phyloP scores from a whole-genome alignment of 371 early-diverging fungal genomes.

The Blakeslea trispora region DNA sequence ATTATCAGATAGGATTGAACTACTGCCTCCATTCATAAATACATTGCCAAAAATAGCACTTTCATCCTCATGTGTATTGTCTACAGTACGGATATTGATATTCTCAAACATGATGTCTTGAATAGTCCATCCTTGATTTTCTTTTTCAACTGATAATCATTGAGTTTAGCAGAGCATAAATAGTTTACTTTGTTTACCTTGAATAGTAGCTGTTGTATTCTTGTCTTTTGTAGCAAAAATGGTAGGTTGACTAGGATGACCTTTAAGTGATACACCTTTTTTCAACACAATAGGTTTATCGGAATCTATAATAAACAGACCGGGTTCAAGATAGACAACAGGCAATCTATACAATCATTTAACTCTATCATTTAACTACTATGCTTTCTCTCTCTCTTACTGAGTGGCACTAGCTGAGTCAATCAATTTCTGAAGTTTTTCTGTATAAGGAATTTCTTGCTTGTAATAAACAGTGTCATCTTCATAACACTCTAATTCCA shows the following conservation, averaged over 20 bases:
- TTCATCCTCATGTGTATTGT: conserved; percentile 32
- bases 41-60: conserved; percentile 37
- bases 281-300: conserved; percentile 18
- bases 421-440: conserved; percentile 32
- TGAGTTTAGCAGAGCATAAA: too few species aligned
- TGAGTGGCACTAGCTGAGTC: conserved; percentile 29
- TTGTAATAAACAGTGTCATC: conserved; percentile 6
- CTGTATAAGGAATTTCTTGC: conserved; percentile 10
- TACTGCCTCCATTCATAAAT: conserved; percentile 42
- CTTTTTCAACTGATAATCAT: conserved; percentile 12
- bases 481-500: conserved; percentile 14
- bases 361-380: not conserved
- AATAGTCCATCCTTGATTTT: conserved; percentile 35
- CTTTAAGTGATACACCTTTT: conserved; percentile 26
- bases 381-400: too few species aligned
- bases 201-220: conserved; percentile 15
- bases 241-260: conserved; percentile 13
- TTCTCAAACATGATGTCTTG: conserved; percentile 46
- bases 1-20: conserved; percentile 29
- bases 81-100: conserved; percentile 29
- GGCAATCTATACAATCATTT: conserved; percentile 17
- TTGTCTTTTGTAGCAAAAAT: conserved; percentile 15
- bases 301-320: conserved; percentile 27
- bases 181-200: too few species aligned
- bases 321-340: conserved; percentile 32